Evolutionary conservation across 805 yeast genomes (phyloP).

Genomic region (Wickerhamomyces queroliae): DNA sequence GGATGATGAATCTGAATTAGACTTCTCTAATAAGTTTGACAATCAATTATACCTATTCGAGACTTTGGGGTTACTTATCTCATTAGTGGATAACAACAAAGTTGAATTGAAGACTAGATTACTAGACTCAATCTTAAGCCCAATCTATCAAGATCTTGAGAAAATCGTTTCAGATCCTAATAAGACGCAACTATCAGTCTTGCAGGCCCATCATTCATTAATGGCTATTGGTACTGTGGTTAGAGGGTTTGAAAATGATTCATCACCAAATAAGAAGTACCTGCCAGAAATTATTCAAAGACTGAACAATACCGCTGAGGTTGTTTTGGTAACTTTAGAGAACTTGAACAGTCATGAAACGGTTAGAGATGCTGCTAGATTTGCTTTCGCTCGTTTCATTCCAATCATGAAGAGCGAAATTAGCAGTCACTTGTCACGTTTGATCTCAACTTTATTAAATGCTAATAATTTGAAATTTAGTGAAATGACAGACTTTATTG

Average conservation of each 20-base stretch:
- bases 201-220: constrained; percentile 81
- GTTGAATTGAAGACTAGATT: constrained; percentile 33
- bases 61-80: constrained; percentile 72
- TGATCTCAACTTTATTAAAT: constrained; percentile 60
- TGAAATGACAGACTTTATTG: constrained; percentile 75
- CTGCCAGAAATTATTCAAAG: constrained; percentile 36
- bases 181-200: constrained; percentile 38
- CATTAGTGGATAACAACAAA: constrained; percentile 41
- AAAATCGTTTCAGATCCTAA: constrained; percentile 44
- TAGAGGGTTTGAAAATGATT: constrained; percentile 59
- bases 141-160: constrained; percentile 70
- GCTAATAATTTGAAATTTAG: constrained; percentile 49
- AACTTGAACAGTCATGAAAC: constrained; percentile 58
- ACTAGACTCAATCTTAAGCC: constrained; percentile 64
- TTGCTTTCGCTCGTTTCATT: constrained; percentile 81
- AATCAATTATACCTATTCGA: constrained; percentile 82
- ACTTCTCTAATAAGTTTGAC: constrained; percentile 54
- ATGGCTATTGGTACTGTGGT: constrained; percentile 89
- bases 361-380: constrained; percentile 81
- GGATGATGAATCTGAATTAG: constrained; percentile 52
- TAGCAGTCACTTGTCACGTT: constrained; percentile 54
- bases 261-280: constrained; percentile 25
- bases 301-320: constrained; percentile 70
- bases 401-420: constrained; percentile 57
- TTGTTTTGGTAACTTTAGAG: constrained; percentile 77